Evolutionary conservation across 805 yeast species (phyloP).

Genomic region (Candida germanica): DNA sequence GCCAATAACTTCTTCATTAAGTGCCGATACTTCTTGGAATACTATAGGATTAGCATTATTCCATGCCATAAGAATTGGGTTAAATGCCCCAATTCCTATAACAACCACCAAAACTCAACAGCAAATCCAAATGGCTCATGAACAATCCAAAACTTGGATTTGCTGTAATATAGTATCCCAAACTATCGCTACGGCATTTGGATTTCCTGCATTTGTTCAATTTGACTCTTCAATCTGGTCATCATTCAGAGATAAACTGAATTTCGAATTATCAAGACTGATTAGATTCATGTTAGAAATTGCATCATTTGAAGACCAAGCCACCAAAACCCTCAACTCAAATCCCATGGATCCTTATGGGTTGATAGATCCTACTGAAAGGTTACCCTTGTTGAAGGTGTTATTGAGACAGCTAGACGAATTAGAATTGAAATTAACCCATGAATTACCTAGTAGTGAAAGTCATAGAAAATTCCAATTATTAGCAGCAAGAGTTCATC

Average conservation of each 20-base stretch:
- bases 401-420: constrained; percentile 72
- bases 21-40: constrained; percentile 95
- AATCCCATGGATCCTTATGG: constrained; percentile 67
- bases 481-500: constrained; percentile 73
- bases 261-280: constrained; percentile 48
- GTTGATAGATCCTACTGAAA: constrained; percentile 62
- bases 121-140: constrained; percentile 51
- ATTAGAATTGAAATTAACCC: constrained; percentile 54
- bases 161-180: constrained; percentile 89
- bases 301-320: constrained; percentile 82
- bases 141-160: constrained; percentile 90
- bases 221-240: constrained; percentile 69
- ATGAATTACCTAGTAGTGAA: constrained; percentile 44
- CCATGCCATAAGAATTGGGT: constrained; percentile 88
- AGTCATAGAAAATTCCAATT: constrained; percentile 68
- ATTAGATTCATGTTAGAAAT: constrained; percentile 77
- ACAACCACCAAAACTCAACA: constrained; percentile 39
- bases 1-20: constrained; percentile 86
- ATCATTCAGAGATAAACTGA: constrained; percentile 48
- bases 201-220: constrained; percentile 89
- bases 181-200: constrained; percentile 85
- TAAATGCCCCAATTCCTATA: constrained; percentile 56
- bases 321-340: constrained; percentile 70
- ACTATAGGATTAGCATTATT: constrained; percentile 90
- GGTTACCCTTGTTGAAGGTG: constrained; percentile 70